Conservation (phyloP, 164 flowering plant genomes). For the Berberis vulgaris region DNA sequence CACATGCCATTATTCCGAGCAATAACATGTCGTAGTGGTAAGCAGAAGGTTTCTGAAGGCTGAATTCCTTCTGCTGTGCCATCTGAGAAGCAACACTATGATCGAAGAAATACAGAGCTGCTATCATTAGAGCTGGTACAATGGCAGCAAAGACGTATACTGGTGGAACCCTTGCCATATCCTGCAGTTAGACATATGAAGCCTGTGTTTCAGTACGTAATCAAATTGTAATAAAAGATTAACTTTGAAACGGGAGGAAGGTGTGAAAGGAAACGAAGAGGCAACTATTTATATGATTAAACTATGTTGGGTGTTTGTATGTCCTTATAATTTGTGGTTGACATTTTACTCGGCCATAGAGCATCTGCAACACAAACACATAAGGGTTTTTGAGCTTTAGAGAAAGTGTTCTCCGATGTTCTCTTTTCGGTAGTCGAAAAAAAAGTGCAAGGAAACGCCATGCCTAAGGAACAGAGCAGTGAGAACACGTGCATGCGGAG, state of each 20-base stretch:
- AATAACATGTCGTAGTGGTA: conserved; percentile 43
- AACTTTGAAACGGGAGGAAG: neutral
- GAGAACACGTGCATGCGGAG: too few relatives aligned
- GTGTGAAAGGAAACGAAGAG: neutral
- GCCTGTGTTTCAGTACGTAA: neutral
- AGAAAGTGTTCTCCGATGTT: too few relatives aligned
- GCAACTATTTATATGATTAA: too few relatives aligned
- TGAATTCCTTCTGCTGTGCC: conserved; percentile 54
- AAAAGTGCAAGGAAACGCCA: too few relatives aligned
- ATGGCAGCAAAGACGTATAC: conserved; percentile 39
- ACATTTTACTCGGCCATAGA: too few relatives aligned
- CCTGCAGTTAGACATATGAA: conserved; percentile 26
- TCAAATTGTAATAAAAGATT: neutral
- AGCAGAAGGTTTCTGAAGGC: conserved; percentile 43
- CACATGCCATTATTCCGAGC: conserved; percentile 45
- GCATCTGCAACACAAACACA: too few relatives aligned
- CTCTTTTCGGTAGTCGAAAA: too few relatives aligned
- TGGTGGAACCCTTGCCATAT: conserved; percentile 38
- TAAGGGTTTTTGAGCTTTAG: too few relatives aligned
- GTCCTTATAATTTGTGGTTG: too few relatives aligned
- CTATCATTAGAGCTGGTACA: conserved; percentile 47
- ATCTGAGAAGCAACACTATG: conserved; percentile 54
- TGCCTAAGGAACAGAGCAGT: too few relatives aligned
- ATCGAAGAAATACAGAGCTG: conserved; percentile 51
- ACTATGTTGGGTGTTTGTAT: too few relatives aligned